These are phyloP conservation scores for Suhomyces maxii DNA, from an alignment of 1,139 yeast genomes.

Conservation along the genomic window DNA sequence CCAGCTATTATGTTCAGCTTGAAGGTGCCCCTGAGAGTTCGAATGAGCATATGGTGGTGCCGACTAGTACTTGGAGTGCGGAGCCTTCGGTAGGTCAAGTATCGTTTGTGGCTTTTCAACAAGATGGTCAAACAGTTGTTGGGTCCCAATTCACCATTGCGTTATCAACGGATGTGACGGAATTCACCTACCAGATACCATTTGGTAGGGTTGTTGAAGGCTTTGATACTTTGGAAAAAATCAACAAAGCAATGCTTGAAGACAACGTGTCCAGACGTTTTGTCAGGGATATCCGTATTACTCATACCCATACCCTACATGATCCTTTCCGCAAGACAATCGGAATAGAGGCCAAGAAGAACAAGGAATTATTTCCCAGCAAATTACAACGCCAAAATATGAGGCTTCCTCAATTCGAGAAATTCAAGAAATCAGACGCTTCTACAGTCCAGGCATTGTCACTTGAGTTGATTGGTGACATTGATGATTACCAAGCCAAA, in stretches of 20 bases:
- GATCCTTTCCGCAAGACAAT: slow-evolving; percentile 47
- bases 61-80: not conserved
- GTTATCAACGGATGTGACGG: slow-evolving; percentile 19
- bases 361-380: slow-evolving; percentile 2
- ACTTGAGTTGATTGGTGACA: slow-evolving; percentile 62
- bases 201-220: slow-evolving; percentile 61
- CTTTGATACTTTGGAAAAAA: slow-evolving; percentile 41
- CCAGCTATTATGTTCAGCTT: slow-evolving; percentile 12
- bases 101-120: slow-evolving; percentile 9
- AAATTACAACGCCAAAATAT: slow-evolving; percentile 14
- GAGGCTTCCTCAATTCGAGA: slow-evolving; percentile 14
- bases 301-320: slow-evolving; percentile 49
- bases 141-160: slow-evolving; percentile 32
- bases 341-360: slow-evolving; percentile 2
- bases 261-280: slow-evolving; percentile 30
- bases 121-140: slow-evolving; percentile 12
- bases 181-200: slow-evolving; percentile 18
- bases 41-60: not conserved
- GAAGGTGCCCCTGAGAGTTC: not conserved
- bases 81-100: not conserved
- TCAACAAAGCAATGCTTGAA: slow-evolving; percentile 44
- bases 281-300: slow-evolving; percentile 51
- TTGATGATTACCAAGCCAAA: slow-evolving; percentile 57
- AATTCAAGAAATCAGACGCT: slow-evolving; percentile 22
- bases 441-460: slow-evolving; percentile 58